These are phyloP conservation scores for Penicillium angulare DNA, from an alignment of 495 filamentous ascomycete species.

Conservation along the genomic window DNA sequence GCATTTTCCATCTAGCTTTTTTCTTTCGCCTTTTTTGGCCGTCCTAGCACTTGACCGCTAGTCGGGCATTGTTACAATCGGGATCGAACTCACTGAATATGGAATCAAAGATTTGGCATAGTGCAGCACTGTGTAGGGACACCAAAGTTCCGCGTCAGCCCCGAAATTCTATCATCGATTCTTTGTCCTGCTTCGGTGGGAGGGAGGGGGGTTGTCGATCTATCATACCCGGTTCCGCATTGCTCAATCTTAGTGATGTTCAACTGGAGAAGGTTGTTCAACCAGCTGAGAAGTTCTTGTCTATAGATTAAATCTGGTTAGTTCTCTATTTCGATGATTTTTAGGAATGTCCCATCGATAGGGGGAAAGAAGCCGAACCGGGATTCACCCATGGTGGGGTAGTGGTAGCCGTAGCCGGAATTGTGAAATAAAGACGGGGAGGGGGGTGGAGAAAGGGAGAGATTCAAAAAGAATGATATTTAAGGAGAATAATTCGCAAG, in stretches of 20 bases:
- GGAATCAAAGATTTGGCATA: constrained; percentile 95
- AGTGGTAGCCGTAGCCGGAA: constrained; percentile 15
- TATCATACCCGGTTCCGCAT: constrained; percentile 92
- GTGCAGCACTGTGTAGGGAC: constrained; percentile 68
- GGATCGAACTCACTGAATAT: constrained; percentile 69
- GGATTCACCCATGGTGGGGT: constrained; percentile 57
- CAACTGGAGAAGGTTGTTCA: constrained; percentile 95
- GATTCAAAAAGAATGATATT: not conserved
- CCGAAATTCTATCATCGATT: not conserved
- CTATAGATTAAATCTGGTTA: constrained; percentile 44
- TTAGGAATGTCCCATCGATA: constrained; percentile 11
- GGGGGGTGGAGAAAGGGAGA: not conserved
- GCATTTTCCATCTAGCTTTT: constrained; percentile 1
- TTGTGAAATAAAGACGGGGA: not conserved
- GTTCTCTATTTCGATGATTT: not conserved
- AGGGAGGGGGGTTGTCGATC: constrained; percentile 31
- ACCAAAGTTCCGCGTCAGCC: constrained; percentile 19
- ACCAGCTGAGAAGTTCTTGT: constrained; percentile 94
- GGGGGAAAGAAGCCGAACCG: constrained; percentile 38
- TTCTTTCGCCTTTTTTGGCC: not conserved
- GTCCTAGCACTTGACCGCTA: not conserved
- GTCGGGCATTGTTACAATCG: not conserved
- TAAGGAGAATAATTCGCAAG: constrained; percentile 3
- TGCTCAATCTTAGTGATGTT: constrained; percentile 99
- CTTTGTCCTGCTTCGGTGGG: not conserved